Evolutionary conservation across 805 yeast genomes (phyloP), one percentile per base, ranked within the genome.

Genomic region (Blastobotrys americana): DNA sequence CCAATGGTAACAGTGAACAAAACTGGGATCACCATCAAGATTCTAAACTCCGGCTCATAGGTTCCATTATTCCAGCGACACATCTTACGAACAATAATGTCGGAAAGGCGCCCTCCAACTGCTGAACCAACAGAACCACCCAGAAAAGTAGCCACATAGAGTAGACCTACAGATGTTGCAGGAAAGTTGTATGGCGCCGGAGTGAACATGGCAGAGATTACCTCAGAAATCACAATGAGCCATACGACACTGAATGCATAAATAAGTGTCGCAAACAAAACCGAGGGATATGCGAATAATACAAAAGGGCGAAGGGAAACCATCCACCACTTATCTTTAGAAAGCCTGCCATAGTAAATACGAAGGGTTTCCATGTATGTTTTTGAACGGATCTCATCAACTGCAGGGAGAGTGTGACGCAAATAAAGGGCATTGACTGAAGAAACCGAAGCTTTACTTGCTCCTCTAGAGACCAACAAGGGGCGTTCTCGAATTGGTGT

Each of bases 21-120:
- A 16, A 76, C 71, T 1, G 80, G 80, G 10, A 73, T 28, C 17
- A 76, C 59, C 80, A 77, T 74, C 19, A 77, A 47, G 28, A 77
- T 61, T 25, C 83, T 65, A 55, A 73, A 77, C 57, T 78, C 84
- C 3, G 84, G 83, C 60, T 78, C 84, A 58, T 78, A 78, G 4
- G 73, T 57, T 1, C 83, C 83, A 18, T 65, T 55, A 49, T 78
- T 78, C 36, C 58, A 60, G n/a, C 56, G 49, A 6, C 74, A 71
- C 52, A 78, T 47, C 18, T 35, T 50, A 18, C 80, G 58, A 6
- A 71, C 74, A n/a, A 77, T 34, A 17, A 65, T 43, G 54, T 78
- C 84, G 5, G 77, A 70, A 3, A 68, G 40, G 19, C 68, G 58
- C 3, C 83, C 83, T 3, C 78, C 77, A 3, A 69, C 57, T 9